Percentiles rank a stretch among this genome's conserved stretches.
phyloP scores from a whole-genome alignment of 2,329 filamentous ascomycete species.

The Emergomyces orientalis region DNA sequence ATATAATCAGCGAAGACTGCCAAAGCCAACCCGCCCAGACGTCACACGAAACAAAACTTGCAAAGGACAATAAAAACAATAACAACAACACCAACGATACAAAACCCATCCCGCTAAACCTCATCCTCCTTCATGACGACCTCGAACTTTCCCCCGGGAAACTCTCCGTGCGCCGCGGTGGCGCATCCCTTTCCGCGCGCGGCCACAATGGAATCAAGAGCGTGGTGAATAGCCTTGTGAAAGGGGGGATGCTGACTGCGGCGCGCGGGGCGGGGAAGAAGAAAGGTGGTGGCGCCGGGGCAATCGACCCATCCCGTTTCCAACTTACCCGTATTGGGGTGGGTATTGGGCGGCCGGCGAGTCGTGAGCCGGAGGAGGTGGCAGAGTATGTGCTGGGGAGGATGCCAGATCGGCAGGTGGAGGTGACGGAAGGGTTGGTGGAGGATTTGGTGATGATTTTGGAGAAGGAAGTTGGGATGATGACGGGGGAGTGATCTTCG shows the following conservation, averaged over 20 bases:
- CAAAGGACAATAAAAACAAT: too few relatives aligned
- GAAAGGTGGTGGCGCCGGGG: slow-evolving; percentile 30
- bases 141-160: slow-evolving; percentile 63
- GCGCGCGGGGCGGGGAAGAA: slow-evolving; percentile 22
- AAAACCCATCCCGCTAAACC: slow-evolving; percentile 26
- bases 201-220: slow-evolving; percentile 72
- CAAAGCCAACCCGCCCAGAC: background rate
- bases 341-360: slow-evolving; percentile 75
- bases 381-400: slow-evolving; percentile 66
- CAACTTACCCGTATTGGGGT: slow-evolving; percentile 57
- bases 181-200: slow-evolving; percentile 47
- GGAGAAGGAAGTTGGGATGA: slow-evolving; percentile 16
- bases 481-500: background rate
- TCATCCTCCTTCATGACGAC: slow-evolving; percentile 85
- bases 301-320: background rate
- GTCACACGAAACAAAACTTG: background rate
- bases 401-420: slow-evolving; percentile 48
- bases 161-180: slow-evolving; percentile 55
- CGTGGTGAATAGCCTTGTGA: slow-evolving; percentile 47
- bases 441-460: slow-evolving; percentile 46
- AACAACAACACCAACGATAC: slow-evolving; percentile 23
- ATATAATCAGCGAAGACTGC: background rate
- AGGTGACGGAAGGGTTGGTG: slow-evolving; percentile 41
- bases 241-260: slow-evolving; percentile 25
- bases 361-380: slow-evolving; percentile 58